Conservation (phyloP, 2,329 filamentous ascomycete species). For the Esteya vermicola region DNA sequence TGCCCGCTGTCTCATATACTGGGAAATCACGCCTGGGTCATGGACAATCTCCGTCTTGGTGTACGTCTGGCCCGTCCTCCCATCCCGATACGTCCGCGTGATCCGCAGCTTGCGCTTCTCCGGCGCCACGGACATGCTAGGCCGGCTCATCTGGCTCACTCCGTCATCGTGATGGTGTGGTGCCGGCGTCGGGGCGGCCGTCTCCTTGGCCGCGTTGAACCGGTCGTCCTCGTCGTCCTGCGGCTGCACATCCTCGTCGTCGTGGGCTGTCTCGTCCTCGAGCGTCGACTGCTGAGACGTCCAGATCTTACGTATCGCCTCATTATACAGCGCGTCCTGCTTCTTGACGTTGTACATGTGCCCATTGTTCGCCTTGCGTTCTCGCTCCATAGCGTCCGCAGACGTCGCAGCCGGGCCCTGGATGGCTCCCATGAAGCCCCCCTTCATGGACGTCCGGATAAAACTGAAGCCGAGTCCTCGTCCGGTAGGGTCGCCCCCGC, state of each 20-base stretch:
- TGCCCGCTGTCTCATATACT: slow-evolving; percentile 72
- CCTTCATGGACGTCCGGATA: slow-evolving; percentile 97
- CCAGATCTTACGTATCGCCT: slow-evolving; percentile 87
- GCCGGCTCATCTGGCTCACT: slow-evolving; percentile 59
- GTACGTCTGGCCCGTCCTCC: slow-evolving; percentile 49
- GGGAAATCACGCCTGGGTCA: slow-evolving; percentile 74
- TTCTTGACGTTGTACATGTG: slow-evolving; percentile 96
- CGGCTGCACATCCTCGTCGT: slow-evolving; percentile 43
- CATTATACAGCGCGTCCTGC: slow-evolving; percentile 83
- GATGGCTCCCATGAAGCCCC: slow-evolving; percentile 76
- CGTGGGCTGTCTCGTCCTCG: slow-evolving; percentile 54
- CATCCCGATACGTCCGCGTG: slow-evolving; percentile 39
- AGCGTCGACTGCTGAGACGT: slow-evolving; percentile 70
- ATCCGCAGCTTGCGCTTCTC: slow-evolving; percentile 59
- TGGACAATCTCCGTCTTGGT: slow-evolving; percentile 52
- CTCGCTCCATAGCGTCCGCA: slow-evolving; percentile 76
- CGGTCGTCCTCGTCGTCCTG: slow-evolving; percentile 49
- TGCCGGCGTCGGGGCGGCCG: slow-evolving; percentile 44
- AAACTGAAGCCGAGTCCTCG: slow-evolving; percentile 93
- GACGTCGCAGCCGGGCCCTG: slow-evolving; percentile 48
- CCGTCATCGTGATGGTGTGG: slow-evolving; percentile 50
- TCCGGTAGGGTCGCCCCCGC: slow-evolving; percentile 86
- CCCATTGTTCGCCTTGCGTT: slow-evolving; percentile 77
- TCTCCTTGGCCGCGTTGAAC: slow-evolving; percentile 58
- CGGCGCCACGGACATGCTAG: slow-evolving; percentile 50